phyloP scores from a whole-genome alignment of 192 early-diverging fungal genomes.

The Backusella australiensis region DNA sequence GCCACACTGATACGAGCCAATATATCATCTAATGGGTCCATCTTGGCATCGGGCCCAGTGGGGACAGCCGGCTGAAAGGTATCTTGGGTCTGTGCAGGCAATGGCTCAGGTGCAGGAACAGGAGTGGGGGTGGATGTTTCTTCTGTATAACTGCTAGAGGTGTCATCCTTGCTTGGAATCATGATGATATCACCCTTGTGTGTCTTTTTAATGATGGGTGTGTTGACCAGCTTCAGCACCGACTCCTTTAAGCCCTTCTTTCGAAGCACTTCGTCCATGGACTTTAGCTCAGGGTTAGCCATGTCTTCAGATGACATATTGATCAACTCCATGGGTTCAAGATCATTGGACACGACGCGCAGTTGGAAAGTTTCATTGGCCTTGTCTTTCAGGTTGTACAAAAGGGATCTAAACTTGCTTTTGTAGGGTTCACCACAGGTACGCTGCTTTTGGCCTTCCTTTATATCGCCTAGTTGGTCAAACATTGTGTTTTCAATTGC shows the following conservation, averaged over 20 bases:
- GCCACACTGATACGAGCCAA: slow-evolving; percentile 47
- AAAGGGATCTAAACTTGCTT: slow-evolving; percentile 72
- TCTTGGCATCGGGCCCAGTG: slow-evolving; percentile 23
- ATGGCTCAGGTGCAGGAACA: not conserved
- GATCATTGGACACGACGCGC: slow-evolving; percentile 59
- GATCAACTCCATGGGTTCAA: slow-evolving; percentile 65
- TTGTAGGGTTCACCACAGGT: slow-evolving; percentile 67
- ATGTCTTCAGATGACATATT: slow-evolving; percentile 86
- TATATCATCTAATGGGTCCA: slow-evolving; percentile 52
- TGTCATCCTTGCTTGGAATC: slow-evolving; percentile 31
- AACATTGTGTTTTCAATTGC: slow-evolving; percentile 52
- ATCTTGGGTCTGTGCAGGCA: not conserved
- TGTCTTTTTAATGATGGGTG: slow-evolving; percentile 57
- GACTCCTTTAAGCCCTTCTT: slow-evolving; percentile 56
- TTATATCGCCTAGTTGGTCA: slow-evolving; percentile 36
- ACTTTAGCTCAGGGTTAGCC: slow-evolving; percentile 75
- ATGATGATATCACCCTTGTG: slow-evolving; percentile 59
- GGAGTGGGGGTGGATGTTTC: not conserved
- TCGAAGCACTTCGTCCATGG: slow-evolving; percentile 53
- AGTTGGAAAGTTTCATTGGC: slow-evolving; percentile 69
- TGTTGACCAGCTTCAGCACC: slow-evolving; percentile 49
- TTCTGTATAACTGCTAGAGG: slow-evolving; percentile 12
- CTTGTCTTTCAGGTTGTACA: slow-evolving; percentile 80
- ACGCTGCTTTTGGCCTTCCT: slow-evolving; percentile 10
- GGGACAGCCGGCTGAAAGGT: not conserved